Evolutionary conservation across 2,329 filamentous ascomycete genomes (phyloP), one percentile per base, ranked within the genome.

Genomic region (Metarhizium brunneum): DNA sequence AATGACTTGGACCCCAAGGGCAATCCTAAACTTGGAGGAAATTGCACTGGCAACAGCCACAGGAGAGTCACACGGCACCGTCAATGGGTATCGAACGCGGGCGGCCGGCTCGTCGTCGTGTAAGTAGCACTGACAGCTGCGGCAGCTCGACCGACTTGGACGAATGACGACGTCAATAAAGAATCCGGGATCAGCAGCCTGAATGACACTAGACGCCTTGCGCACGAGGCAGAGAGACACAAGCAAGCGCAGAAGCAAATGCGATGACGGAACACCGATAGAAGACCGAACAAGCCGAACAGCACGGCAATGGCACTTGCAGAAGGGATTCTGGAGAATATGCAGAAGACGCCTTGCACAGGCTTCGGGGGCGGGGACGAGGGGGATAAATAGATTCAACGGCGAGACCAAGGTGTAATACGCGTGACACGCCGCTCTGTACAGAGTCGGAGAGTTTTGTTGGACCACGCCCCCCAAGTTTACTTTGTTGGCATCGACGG

Each of bases 211-310:
- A 20, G 51, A 47, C 43, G 18, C 36, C 47, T 48, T 50, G 14
- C 47, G 36, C 18, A 32, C 10, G 20, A 36, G 38, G 4, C 13
- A 55, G 29, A 35, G 32, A 35, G 32, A 35, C 32, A 11, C 35
- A 40, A 49, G 20, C 45, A 48, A 30, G 45, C 25, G 11, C 7
- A 50, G 42, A 30, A 30, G 14, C 40, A 47, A 51, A 14, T 47
- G 14, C 38, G 40, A 40, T 20, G 54, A 43, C 38, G 48, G 10
- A 48, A 52, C 43, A 38, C 54, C 43, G 54, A 56, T 43, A 47
- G n/a, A 50, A 40, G 38, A 47, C 54, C 54, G 54, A 56, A 56
- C 32, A 52, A 53, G 50, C 54, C 54, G 50, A 50, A 38, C 2
- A 49, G 16, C 36, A 52, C 5, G 49, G 25, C 36, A 52, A 52